Conservation (phyloP, 2,329 filamentous ascomycete species). For the Rosellinia necatrix region DNA sequence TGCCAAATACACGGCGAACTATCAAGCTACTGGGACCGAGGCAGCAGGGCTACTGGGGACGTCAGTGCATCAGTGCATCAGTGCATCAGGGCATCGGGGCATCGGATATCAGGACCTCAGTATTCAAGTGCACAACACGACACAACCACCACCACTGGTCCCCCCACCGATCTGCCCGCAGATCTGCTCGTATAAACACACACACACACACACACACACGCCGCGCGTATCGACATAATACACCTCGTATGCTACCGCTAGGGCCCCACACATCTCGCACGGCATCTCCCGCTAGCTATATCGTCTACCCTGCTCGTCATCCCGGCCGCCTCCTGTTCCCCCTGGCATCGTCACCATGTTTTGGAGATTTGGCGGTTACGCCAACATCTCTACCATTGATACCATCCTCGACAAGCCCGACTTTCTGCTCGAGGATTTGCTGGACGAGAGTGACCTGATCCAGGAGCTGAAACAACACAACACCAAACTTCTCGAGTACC, state of each 20-base stretch:
- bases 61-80: no score
- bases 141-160: no score
- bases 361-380: conserved; percentile 99
- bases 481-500: conserved; percentile 93
- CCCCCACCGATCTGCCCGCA: no score
- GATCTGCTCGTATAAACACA: no score
- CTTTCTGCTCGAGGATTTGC: conserved; percentile 91
- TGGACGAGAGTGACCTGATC: conserved; percentile 94
- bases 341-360: conserved; percentile 75
- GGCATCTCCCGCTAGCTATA: neutral
- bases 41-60: no score
- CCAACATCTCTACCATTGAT: conserved; percentile 95
- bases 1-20: no score
- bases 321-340: conserved; percentile 8
- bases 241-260: conserved; percentile 22
- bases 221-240: neutral
- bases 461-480: conserved; percentile 99
- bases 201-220: neutral
- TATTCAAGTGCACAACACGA: no score
- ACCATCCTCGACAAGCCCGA: conserved; percentile 96
- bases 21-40: no score
- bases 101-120: no score
- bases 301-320: neutral
- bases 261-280: conserved; percentile 6
- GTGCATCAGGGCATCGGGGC: no score